Percentiles rank a stretch among this genome's conserved stretches.
phyloP scores from a whole-genome alignment of 129 eudicot species.

The Rutidosis leptorrhynchoides region DNA sequence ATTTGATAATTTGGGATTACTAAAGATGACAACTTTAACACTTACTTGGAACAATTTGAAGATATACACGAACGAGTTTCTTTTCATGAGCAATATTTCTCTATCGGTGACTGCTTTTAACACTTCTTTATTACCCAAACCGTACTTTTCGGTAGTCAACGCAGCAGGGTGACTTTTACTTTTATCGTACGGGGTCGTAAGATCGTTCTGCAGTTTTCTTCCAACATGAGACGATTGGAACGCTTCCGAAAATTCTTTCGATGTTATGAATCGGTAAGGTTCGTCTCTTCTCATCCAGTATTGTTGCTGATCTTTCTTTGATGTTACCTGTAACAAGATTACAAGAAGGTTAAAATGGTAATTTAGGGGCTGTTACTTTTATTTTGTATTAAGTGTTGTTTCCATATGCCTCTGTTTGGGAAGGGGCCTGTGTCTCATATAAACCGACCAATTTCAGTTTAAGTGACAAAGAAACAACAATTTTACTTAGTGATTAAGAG shows the following conservation, averaged over 20 bases:
- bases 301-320: conserved; percentile 70
- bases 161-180: conserved; percentile 71
- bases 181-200: conserved; percentile 47
- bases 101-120: conserved; percentile 50
- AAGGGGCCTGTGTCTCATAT: too few relatives aligned
- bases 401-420: too few relatives aligned
- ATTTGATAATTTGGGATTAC: neutral
- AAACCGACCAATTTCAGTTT: too few relatives aligned
- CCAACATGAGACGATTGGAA: conserved; percentile 57
- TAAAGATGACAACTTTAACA: neutral
- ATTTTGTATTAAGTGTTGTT: too few relatives aligned
- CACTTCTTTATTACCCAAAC: conserved; percentile 49
- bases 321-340: conserved; percentile 51
- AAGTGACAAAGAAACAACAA: too few relatives aligned
- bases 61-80: conserved; percentile 55
- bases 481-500: too few relatives aligned
- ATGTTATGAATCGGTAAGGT: conserved; percentile 49
- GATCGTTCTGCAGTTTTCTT: conserved; percentile 32
- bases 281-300: conserved; percentile 50
- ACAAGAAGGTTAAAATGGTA: neutral
- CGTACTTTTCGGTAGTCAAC: conserved; percentile 50
- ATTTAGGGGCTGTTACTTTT: too few relatives aligned
- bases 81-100: conserved; percentile 61
- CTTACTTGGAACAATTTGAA: conserved; percentile 55
- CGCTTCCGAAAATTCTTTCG: conserved; percentile 58